A percentile compares a stretch with the other conserved stretches of the same genome.
Evolutionary conservation across 2,329 filamentous ascomycete genomes (phyloP).

Genomic region (Clarireedia sp.): DNA sequence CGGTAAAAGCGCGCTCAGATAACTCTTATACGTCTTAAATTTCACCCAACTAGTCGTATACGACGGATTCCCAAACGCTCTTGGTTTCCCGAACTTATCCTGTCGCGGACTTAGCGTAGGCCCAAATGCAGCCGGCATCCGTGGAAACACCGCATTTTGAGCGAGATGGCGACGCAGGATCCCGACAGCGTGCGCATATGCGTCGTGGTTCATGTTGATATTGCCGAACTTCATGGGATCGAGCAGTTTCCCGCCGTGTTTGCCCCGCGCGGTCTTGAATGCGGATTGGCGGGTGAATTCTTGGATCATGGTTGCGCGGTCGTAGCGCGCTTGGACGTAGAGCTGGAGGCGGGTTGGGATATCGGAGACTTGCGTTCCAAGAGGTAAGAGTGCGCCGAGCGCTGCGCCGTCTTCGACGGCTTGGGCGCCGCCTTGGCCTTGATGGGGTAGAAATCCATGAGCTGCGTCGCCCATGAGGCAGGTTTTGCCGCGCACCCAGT

Average conservation of each 20-base stretch:
- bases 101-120: slow-evolving; percentile 25
- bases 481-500: slow-evolving; percentile 46
- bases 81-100: slow-evolving; percentile 8
- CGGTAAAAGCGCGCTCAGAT: slow-evolving; percentile 34
- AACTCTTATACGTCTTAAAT: slow-evolving; percentile 33
- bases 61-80: background rate
- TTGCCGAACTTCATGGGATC: slow-evolving; percentile 37
- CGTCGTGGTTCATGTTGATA: slow-evolving; percentile 43
- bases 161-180: slow-evolving; percentile 33
- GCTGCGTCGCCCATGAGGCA: slow-evolving; percentile 59
- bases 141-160: slow-evolving; percentile 37
- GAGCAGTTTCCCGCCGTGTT: slow-evolving; percentile 10
- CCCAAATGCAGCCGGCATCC: slow-evolving; percentile 36
- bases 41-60: slow-evolving; percentile 30
- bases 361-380: slow-evolving; percentile 36
- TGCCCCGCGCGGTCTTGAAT: slow-evolving; percentile 9
- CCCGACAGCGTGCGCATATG: slow-evolving; percentile 41
- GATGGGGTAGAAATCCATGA: slow-evolving; percentile 59
- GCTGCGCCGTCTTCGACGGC: slow-evolving; percentile 62
- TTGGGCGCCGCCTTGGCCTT: slow-evolving; percentile 53
- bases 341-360: slow-evolving; percentile 48
- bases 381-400: slow-evolving; percentile 47
- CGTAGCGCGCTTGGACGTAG: slow-evolving; percentile 50
- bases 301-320: slow-evolving; percentile 50
- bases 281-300: slow-evolving; percentile 41